Evolutionary conservation across 805 yeast genomes (phyloP), one percentile per base, ranked within the genome.

Genomic region (Lachancea cidri): DNA sequence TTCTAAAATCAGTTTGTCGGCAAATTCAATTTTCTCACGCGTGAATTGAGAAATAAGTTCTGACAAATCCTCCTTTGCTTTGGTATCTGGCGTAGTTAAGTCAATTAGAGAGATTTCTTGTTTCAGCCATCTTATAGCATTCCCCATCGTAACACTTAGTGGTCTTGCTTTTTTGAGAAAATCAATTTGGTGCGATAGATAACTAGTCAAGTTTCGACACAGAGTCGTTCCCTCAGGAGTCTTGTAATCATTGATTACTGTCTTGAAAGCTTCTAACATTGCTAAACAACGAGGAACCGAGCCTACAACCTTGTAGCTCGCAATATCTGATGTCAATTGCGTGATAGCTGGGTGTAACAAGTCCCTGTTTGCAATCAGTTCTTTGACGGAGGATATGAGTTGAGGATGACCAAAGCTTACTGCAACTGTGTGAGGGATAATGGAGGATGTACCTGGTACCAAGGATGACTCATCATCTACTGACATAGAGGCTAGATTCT

Each of bases 91-190:
- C 22, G 78, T 69, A 47, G 85, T 94, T 42, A 89, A 80, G 43
- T 88, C 81, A 36, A 91, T 77, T 33, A 76, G 73, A 1, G 96
- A 79, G 41, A 93, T 91, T 60, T 86, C 91, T 67, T 91, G 98
- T 58, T 93, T 93, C 48, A 93, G 73, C 96, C 97, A 89, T 54
- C 98, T 78, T 50, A 93, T 93, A 2, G 97, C 91, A 67, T 89
- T 93, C 41, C 98, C 98, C 98, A 93, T 93, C 1, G 96, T 77
- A 2, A 89, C 85, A 42, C 93, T 80, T 36, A 93, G 71, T 1
- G 98, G 97, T 48, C 98, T 77, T 3, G 96, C 89, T 7, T 86
- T 79, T 54, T 86, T 91, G 52, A 93, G 70, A 52, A 84, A 86
- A 60, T 91, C 98, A 49, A 93, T 93, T 65, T 93, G 98, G 57